Evolutionary conservation across 257 asterid genomes (phyloP).

Genomic region (Solanum peruvianum): DNA sequence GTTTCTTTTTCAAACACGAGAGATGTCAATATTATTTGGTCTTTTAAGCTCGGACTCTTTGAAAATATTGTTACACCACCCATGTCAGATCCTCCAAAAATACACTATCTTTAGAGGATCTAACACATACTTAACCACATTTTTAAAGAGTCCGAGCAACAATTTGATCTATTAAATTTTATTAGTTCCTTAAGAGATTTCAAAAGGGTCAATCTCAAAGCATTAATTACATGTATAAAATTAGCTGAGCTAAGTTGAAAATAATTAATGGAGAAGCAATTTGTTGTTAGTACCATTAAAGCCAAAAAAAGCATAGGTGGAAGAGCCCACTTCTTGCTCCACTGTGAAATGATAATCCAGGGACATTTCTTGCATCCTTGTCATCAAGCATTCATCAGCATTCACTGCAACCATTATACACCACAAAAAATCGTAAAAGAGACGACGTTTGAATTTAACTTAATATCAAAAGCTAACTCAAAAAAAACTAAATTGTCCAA

Average conservation of each 20-base stretch:
- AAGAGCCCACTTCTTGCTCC: constrained; percentile 67
- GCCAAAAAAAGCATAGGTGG: constrained; percentile 53
- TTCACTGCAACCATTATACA: constrained; percentile 30
- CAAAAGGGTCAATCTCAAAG: background rate
- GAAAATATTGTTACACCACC: background rate
- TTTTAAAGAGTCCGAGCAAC: background rate
- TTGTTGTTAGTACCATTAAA: constrained; percentile 37
- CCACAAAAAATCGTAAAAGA: background rate
- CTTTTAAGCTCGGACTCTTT: background rate
- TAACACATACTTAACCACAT: background rate
- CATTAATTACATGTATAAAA: background rate
- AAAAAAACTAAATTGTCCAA: background rate
- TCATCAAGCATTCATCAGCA: constrained; percentile 61
- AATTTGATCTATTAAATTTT: background rate
- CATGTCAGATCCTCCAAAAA: background rate
- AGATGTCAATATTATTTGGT: background rate
- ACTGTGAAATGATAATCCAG: constrained; percentile 49
- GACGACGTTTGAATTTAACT: background rate
- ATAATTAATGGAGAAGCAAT: background rate
- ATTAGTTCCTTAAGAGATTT: background rate
- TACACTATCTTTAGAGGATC: background rate
- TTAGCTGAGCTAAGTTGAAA: background rate
- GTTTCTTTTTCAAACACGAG: background rate
- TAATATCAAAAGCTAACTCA: background rate
- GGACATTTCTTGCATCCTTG: constrained; percentile 69